Evolutionary conservation across 1,284 basidiomycete genomes (phyloP).

Genomic region (Puccinia novopanici): DNA sequence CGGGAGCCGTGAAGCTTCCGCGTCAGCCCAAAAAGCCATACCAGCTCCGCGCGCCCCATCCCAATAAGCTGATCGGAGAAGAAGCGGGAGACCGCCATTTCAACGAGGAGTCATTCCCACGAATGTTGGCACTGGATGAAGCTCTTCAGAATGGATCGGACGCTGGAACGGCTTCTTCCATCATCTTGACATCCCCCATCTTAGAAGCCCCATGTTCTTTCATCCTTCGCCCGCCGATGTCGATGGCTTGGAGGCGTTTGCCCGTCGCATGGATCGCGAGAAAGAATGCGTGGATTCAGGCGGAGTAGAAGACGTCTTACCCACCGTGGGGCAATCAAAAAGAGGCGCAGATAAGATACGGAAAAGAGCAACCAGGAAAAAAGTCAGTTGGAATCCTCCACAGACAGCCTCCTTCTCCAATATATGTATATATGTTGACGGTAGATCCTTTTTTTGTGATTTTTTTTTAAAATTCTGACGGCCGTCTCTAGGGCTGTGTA

Average conservation of each 20-base stretch:
- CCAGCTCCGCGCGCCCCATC: slow-evolving; percentile 37
- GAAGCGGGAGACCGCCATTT: slow-evolving; percentile 16
- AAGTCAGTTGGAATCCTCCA: background rate
- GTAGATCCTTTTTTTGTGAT: background rate
- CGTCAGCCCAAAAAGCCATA: slow-evolving; percentile 52
- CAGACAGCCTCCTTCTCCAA: background rate
- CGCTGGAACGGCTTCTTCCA: slow-evolving; percentile 55
- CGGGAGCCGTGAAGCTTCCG: slow-evolving; percentile 11
- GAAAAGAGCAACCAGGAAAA: slow-evolving; percentile 32
- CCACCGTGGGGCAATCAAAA: slow-evolving; percentile 46
- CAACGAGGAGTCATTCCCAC: slow-evolving; percentile 7
- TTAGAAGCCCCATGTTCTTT: slow-evolving; percentile 61
- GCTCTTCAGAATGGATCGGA: slow-evolving; percentile 52
- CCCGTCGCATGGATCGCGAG: slow-evolving; percentile 29
- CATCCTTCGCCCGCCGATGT: slow-evolving; percentile 54
- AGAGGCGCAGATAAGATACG: slow-evolving; percentile 26
- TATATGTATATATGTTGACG: background rate
- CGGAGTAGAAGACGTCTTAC: slow-evolving; percentile 36
- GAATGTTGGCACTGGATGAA: slow-evolving; percentile 53
- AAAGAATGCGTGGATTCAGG: slow-evolving; percentile 29
- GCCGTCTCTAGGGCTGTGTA: background rate
- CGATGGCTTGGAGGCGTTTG: slow-evolving; percentile 48
- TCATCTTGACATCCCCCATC: slow-evolving; percentile 54
- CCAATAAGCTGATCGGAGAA: background rate
- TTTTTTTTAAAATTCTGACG: too few species aligned